Conservation (phyloP, 2,329 filamentous ascomycete species). For the Akanthomyces lecanii region DNA sequence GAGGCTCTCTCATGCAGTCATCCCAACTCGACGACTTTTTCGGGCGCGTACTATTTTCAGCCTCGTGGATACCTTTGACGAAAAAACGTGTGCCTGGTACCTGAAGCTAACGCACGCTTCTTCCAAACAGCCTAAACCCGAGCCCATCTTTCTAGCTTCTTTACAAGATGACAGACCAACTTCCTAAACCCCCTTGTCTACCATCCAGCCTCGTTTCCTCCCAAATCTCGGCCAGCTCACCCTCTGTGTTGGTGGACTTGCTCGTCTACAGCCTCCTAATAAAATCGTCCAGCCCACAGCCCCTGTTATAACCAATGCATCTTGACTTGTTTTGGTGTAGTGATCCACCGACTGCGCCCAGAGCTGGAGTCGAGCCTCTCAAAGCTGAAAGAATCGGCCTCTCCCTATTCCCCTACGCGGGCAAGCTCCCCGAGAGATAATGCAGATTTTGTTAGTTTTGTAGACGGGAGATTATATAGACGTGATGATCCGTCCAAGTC, state of each 20-base stretch:
- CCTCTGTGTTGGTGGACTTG: neutral
- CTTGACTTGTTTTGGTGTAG: neutral
- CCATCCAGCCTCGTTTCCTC: neutral
- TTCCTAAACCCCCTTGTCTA: neutral
- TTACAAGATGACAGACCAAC: neutral
- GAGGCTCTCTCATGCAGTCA: neutral
- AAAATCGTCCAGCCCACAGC: too few species aligned
- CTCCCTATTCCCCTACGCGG: neutral
- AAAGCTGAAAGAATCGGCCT: neutral
- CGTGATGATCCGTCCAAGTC: neutral
- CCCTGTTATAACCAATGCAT: neutral
- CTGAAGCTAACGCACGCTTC: constrained; percentile 9
- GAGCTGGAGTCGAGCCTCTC: neutral
- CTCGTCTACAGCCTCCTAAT: too few species aligned
- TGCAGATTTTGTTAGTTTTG: neutral
- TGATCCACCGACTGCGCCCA: neutral
- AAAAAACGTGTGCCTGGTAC: neutral
- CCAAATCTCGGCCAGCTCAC: neutral
- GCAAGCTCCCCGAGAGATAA: neutral
- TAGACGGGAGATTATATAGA: constrained; percentile 1
- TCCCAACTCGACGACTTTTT: neutral
- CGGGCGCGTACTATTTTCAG: neutral
- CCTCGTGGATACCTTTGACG: neutral
- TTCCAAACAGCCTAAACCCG: neutral
- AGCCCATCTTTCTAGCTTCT: too few species aligned